Percentiles rank a stretch among this genome's conserved stretches.
These are phyloP conservation scores for Metschnikowia picachoensis DNA, from an alignment of 805 yeast genomes.

Conservation along the genomic window DNA sequence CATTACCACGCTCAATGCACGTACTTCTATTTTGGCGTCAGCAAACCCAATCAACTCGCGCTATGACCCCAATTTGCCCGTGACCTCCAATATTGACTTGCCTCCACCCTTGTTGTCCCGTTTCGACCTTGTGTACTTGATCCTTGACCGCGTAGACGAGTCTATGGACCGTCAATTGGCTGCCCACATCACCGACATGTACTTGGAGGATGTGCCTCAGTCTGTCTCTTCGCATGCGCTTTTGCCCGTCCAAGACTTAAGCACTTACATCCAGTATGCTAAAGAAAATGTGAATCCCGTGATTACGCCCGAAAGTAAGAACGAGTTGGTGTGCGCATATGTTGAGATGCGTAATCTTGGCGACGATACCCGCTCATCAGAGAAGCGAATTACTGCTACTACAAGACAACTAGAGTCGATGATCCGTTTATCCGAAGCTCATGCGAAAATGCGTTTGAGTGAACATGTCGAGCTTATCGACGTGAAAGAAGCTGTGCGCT, in stretches of 20 bases:
- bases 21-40: conserved; percentile 92
- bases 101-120: conserved; percentile 96
- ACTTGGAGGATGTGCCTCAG: conserved; percentile 80
- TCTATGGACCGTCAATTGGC: conserved; percentile 82
- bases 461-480: conserved; percentile 68
- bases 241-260: conserved; percentile 81
- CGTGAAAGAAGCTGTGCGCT: conserved; percentile 89
- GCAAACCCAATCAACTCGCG: conserved; percentile 97
- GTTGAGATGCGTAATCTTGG: conserved; percentile 94
- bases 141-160: conserved; percentile 90
- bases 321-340: conserved; percentile 79
- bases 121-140: conserved; percentile 89
- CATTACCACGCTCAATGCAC: conserved; percentile 92
- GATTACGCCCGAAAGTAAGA: conserved; percentile 75
- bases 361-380: conserved; percentile 81
- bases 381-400: conserved; percentile 93
- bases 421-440: conserved; percentile 94
- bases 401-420: conserved; percentile 95
- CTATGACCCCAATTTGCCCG: conserved; percentile 92
- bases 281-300: conserved; percentile 80
- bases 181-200: conserved; percentile 84
- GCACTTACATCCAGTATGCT: conserved; percentile 91
- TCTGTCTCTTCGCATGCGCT: conserved; percentile 65
- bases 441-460: conserved; percentile 91
- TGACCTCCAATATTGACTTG: conserved; percentile 89